Percentiles rank a stretch among this genome's conserved stretches.
These are phyloP conservation scores for Paramyrothecium roridum DNA, from an alignment of 2,329 filamentous ascomycete species.

Conservation along the genomic window DNA sequence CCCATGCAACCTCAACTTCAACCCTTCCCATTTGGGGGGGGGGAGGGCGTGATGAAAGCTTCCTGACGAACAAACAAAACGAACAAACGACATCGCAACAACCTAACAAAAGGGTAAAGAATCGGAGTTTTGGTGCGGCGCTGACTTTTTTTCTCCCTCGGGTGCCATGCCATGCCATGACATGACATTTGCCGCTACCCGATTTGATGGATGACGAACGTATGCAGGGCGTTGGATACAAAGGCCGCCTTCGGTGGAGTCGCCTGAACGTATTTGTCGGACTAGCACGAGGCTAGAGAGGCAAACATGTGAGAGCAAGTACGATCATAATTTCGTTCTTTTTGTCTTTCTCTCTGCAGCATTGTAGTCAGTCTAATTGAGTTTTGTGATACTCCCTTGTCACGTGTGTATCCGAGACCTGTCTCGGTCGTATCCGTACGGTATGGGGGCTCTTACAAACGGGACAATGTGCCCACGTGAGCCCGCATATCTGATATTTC, in stretches of 20 bases:
- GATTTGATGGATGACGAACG: background rate
- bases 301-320: background rate
- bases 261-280: background rate
- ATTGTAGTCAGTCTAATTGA: background rate
- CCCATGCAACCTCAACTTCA: too few relatives aligned
- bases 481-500: too few relatives aligned
- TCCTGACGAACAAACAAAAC: too few relatives aligned
- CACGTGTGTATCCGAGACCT: background rate
- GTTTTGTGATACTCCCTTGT: background rate
- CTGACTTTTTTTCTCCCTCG: too few relatives aligned
- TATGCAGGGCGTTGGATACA: background rate
- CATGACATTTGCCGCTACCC: background rate
- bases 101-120: too few relatives aligned
- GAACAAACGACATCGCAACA: too few relatives aligned
- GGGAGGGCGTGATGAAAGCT: too few relatives aligned
- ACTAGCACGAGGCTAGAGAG: background rate
- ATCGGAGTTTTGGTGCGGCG: too few relatives aligned
- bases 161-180: too few relatives aligned
- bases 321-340: background rate
- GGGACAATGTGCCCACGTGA: background rate
- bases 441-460: background rate
- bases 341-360: background rate
- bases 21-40: too few relatives aligned
- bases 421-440: background rate
- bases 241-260: background rate